Base-by-base conservation (phyloP, 1,284 basidiomycete genomes). In the Austroboletus niveus region DNA sequence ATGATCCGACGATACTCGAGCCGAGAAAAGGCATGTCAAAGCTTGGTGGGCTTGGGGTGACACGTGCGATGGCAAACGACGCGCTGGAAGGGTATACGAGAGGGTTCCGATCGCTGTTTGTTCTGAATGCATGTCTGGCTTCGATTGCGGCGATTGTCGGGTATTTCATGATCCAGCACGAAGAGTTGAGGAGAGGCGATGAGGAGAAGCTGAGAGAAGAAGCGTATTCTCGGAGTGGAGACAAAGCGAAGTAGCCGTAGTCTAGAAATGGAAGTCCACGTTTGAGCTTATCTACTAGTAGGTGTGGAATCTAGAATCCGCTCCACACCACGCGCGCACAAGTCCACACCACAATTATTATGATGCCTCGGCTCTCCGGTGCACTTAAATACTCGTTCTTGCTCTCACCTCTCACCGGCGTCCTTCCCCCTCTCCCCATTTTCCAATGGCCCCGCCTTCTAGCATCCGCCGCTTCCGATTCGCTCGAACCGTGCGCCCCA, bases 71-170 rank as follows among this genome's bases (percentile, higher is more conserved):
- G 31, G 77, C 79, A 1, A 57, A 60, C 2, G 64, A 67, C 31
- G 76, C 85, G 38, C 69, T 87, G 1, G 52, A 63, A 2, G 84
- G 81, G 1, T 88, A 85, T 61, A 78, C 73, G 24, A 60, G 61
- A 12, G 86, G 83, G 0, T 85, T 87, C 66, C 66, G 74, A 36
- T 63, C 69, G 5, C 69, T 88, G 8, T 88, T 88, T 66, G 69
- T 81, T 31, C 60, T 84, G 46, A 82, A 83, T 52, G 78, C 81
- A 3, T 64, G 63, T 32, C 60, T 79, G 38, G 69, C 77, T 14
- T 73, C 72, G 0, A 54, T 77, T 0, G 78, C 77, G 15, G 77
- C 78, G 10, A 56, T 85, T 9, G 71, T 75, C 3, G 78, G 81
- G 51, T 65, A 81, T 22, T 38, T 78, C 17, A 75, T 85, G 72